These are phyloP conservation scores for Sphaerulina musiva DNA, from an alignment of 2,329 filamentous ascomycete genomes.

Conservation along the genomic window DNA sequence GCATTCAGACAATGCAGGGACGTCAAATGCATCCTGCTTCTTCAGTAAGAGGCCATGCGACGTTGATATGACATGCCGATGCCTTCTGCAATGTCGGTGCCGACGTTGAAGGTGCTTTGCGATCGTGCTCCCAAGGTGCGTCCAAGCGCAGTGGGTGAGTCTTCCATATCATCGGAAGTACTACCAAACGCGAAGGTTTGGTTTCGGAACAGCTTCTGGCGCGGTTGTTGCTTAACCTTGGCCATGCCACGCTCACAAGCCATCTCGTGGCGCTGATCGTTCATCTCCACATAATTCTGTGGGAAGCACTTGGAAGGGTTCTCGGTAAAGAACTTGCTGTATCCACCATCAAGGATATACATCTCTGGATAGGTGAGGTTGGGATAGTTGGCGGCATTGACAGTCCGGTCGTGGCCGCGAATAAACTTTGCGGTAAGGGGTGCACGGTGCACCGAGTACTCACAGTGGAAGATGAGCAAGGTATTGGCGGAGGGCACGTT, in stretches of 20 bases:
- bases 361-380: conserved; percentile 90
- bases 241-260: conserved; percentile 94
- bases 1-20: conserved; percentile 14
- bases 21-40: conserved; percentile 12
- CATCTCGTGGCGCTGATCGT: conserved; percentile 78
- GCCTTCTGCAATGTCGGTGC: conserved; percentile 28
- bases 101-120: conserved; percentile 29
- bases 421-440: conserved; percentile 94
- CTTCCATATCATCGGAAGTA: conserved; percentile 53
- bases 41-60: conserved; percentile 35
- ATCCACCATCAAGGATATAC: conserved; percentile 94
- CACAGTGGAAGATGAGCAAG: conserved; percentile 89
- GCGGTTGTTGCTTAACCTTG: conserved; percentile 74
- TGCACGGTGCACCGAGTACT: conserved; percentile 94
- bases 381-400: conserved; percentile 82
- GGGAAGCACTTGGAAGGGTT: conserved; percentile 79
- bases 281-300: conserved; percentile 96
- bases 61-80: conserved; percentile 31
- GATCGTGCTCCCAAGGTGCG: conserved; percentile 26
- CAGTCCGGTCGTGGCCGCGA: conserved; percentile 76
- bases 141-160: conserved; percentile 53
- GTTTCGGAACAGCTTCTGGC: conserved; percentile 76
- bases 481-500: conserved; percentile 51
- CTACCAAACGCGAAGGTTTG: conserved; percentile 95
- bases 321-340: conserved; percentile 82